These are phyloP conservation scores for Dendrostoma leiphaemia DNA, from an alignment of 2,329 filamentous ascomycete species.

Conservation along the genomic window DNA sequence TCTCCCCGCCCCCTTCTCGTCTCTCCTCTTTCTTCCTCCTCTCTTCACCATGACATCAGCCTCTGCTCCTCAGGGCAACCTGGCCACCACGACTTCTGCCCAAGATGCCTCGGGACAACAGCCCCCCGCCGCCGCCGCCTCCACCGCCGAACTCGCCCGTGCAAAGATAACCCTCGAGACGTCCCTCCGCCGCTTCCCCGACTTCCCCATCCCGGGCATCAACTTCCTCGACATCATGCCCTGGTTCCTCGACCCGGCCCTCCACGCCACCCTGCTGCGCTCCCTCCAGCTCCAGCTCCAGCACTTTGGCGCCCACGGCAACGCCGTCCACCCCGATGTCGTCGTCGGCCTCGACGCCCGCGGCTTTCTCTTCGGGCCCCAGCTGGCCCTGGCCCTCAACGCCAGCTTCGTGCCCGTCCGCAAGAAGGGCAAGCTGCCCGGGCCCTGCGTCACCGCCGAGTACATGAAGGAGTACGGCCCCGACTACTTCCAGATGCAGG, in stretches of 20 bases:
- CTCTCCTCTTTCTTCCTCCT: slow-evolving; percentile 28
- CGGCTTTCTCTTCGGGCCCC: slow-evolving; percentile 93
- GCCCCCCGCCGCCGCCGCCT: slow-evolving; percentile 59
- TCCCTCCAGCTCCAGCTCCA: slow-evolving; percentile 82
- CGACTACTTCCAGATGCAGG: slow-evolving; percentile 96
- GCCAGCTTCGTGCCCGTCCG: slow-evolving; percentile 89
- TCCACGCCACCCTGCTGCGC: slow-evolving; percentile 75
- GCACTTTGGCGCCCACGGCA: slow-evolving; percentile 38
- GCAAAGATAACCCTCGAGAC: slow-evolving; percentile 68
- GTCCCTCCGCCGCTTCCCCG: slow-evolving; percentile 79
- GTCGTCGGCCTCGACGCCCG: slow-evolving; percentile 91
- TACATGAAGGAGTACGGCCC: slow-evolving; percentile 96
- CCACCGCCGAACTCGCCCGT: slow-evolving; percentile 64
- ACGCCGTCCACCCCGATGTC: slow-evolving; percentile 71
- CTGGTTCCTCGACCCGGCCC: slow-evolving; percentile 75
- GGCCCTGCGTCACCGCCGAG: slow-evolving; percentile 77
- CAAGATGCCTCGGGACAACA: slow-evolving; percentile 63
- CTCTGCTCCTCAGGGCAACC: slow-evolving; percentile 25
- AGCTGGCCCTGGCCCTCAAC: slow-evolving; percentile 77
- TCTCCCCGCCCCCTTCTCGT: slow-evolving; percentile 6
- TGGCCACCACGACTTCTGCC: slow-evolving; percentile 31
- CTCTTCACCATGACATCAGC: slow-evolving; percentile 34
- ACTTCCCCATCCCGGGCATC: slow-evolving; percentile 91
- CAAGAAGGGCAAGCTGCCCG: slow-evolving; percentile 94
- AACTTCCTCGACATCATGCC: slow-evolving; percentile 98